Evolutionary conservation across 768 basidiomycete species (phyloP).

Genomic region (Termitomyces bulborhizus): DNA sequence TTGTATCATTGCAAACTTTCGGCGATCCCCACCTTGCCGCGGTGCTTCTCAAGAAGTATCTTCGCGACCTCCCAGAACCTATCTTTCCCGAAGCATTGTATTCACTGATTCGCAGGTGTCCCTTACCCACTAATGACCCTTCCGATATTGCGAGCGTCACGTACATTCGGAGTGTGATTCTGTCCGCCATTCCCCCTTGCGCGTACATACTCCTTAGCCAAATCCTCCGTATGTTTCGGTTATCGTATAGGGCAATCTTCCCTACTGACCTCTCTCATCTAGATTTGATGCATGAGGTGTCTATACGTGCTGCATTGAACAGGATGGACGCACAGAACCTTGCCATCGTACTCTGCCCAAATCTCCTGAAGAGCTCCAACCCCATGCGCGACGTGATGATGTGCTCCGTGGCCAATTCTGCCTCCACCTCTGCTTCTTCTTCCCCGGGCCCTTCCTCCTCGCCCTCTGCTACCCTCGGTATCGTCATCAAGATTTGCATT

Average conservation of each 20-base stretch:
- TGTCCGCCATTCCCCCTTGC: constrained; percentile 66
- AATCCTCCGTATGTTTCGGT: constrained; percentile 46
- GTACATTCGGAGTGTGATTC: constrained; percentile 64
- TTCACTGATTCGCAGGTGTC: constrained; percentile 61
- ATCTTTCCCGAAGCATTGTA: constrained; percentile 72
- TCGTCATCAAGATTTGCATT: constrained; percentile 71
- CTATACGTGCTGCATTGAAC: constrained; percentile 58
- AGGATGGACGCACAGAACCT: constrained; percentile 84
- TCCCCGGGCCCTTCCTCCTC: constrained; percentile 15
- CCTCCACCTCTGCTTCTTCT: constrained; percentile 12
- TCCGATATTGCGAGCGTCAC: constrained; percentile 50
- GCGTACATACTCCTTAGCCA: constrained; percentile 68
- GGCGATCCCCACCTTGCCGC: constrained; percentile 77
- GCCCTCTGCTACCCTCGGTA: constrained; percentile 53
- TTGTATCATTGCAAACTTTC: constrained; percentile 73
- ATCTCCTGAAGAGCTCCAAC: constrained; percentile 66
- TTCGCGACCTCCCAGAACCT: constrained; percentile 74
- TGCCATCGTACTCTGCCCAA: constrained; percentile 72
- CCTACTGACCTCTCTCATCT: not conserved
- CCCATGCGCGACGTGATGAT: constrained; percentile 69
- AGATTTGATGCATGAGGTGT: constrained; percentile 82
- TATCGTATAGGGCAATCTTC: constrained; percentile 1
- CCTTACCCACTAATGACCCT: constrained; percentile 43
- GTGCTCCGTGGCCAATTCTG: constrained; percentile 54
- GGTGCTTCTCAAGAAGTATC: constrained; percentile 80